phyloP scores from a whole-genome alignment of 805 yeast genomes.

The Teunomyces atbi region DNA sequence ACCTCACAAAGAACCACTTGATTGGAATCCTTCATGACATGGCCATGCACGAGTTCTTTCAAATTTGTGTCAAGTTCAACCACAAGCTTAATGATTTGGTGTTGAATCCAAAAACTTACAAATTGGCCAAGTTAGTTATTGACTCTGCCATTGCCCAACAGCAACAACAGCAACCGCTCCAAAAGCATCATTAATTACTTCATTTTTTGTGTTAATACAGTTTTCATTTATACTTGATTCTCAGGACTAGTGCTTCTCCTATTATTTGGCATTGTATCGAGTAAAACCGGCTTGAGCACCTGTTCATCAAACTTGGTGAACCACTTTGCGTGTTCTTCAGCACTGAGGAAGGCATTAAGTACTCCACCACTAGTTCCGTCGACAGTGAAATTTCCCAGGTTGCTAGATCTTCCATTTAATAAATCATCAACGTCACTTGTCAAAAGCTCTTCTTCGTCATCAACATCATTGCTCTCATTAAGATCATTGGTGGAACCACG shows the following conservation, averaged over 20 bases:
- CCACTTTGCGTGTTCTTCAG: slow-evolving; percentile 85
- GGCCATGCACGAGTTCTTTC: slow-evolving; percentile 61
- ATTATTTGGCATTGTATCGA: slow-evolving; percentile 53
- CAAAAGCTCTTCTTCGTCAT: slow-evolving; percentile 24
- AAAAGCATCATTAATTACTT: slow-evolving; percentile 3
- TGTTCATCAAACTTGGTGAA: slow-evolving; percentile 91
- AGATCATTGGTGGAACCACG: slow-evolving; percentile 8
- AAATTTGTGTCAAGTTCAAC: slow-evolving; percentile 63
- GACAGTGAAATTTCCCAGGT: not conserved
- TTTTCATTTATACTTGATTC: not conserved
- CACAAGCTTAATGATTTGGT: slow-evolving; percentile 62
- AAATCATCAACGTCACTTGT: slow-evolving; percentile 41
- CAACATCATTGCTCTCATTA: slow-evolving; percentile 5
- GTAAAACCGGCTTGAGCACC: slow-evolving; percentile 85
- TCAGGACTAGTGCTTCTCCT: slow-evolving; percentile 8
- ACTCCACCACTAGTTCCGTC: slow-evolving; percentile 25
- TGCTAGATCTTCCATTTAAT: slow-evolving; percentile 14
- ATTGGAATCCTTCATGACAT: slow-evolving; percentile 61
- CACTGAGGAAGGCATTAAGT: slow-evolving; percentile 42
- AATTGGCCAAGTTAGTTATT: slow-evolving; percentile 69
- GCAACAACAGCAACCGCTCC: slow-evolving; percentile 18
- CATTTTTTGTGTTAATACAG: not conserved
- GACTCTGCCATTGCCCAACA: slow-evolving; percentile 60
- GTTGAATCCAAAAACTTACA: slow-evolving; percentile 60
- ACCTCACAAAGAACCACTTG: slow-evolving; percentile 31